phyloP scores from a whole-genome alignment of 148 eudicot species.

The Bassia scoparia region DNA sequence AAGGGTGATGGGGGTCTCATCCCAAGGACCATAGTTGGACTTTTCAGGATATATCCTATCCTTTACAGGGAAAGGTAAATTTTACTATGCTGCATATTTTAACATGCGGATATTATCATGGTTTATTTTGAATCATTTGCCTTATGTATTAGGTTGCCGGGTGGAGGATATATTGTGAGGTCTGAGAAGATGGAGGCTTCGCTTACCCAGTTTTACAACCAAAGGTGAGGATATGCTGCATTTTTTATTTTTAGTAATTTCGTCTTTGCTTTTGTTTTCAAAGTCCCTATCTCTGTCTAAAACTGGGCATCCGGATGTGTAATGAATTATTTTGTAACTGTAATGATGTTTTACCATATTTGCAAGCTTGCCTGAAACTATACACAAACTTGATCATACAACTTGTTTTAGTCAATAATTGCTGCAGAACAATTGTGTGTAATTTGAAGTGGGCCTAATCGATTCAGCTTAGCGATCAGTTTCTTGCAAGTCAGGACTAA shows the following conservation, averaged over 20 bases:
- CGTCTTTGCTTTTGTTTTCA: background rate
- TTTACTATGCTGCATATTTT: slow-evolving; percentile 11
- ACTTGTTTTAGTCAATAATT: background rate
- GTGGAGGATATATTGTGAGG: slow-evolving; percentile 64
- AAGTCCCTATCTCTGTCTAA: background rate
- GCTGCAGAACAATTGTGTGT: background rate
- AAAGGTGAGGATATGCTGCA: slow-evolving; percentile 44
- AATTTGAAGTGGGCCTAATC: background rate
- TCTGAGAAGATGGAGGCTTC: slow-evolving; percentile 79
- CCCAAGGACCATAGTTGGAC: slow-evolving; percentile 77
- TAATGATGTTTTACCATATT: background rate
- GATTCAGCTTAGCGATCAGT: background rate
- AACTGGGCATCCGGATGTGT: too few relatives aligned
- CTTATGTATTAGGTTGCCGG: slow-evolving; percentile 48
- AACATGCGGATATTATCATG: background rate
- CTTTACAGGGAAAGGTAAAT: slow-evolving; percentile 81
- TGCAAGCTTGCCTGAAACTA: background rate
- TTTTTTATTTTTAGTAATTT: background rate
- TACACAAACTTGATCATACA: too few relatives aligned
- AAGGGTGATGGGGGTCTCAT: slow-evolving; percentile 78
- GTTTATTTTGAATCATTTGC: slow-evolving; percentile 1
- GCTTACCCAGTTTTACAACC: slow-evolving; percentile 41
- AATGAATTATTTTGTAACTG: background rate
- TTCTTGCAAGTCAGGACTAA: background rate
- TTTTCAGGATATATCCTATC: slow-evolving; percentile 80